Evolutionary conservation across 2,329 filamentous ascomycete genomes (phyloP), one percentile per base, ranked within the genome.

Genomic region (Aspergillus flavus): DNA sequence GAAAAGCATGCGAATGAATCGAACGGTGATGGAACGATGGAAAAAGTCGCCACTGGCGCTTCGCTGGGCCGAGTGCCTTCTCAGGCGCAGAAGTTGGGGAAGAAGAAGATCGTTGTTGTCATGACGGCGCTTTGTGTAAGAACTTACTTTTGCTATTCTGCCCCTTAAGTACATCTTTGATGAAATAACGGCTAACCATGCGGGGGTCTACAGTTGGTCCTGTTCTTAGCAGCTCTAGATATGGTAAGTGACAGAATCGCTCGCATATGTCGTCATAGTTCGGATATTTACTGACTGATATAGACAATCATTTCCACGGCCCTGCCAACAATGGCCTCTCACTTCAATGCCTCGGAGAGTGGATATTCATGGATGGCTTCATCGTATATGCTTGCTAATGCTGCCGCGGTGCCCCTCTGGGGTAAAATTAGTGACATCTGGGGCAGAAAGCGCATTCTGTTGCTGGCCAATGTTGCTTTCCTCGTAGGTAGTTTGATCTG

Each of bases 391-490:
- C 72, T 83, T 58, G 79, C 77, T 58, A 80, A 82, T 67, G 78
- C 82, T 26, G 74, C 80, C 16, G 78, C 83, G 23, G 84, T 85
- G 2, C 85, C 85, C 2, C 80, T 85, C 36, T 89, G 86, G 85
- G 86, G 86, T 26, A 89, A 89, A 70, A 76, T 89, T 26, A 87
- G 85, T 52, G 89, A 91, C 67, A 90, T 91, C 62, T 90, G 86
- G 78, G 88, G 89, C 2, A 81, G 89, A 46, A 91, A 90, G 69
- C 84, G 84, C 14, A 82, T 89, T 56, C 77, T 91, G 34, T 77
- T 91, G 16, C 68, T 84, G 3, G 87, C 87, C 21, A 88, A 89
- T 63, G 76, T 83, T 21, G 77, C 88, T 28, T 91, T 91, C 78
- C 83, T 90, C 60, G 74, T 87, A 19, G 87, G 86, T 28, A 88